These are phyloP conservation scores for Aspergillus ustus DNA, from an alignment of 2,329 filamentous ascomycete genomes.

Conservation along the genomic window DNA sequence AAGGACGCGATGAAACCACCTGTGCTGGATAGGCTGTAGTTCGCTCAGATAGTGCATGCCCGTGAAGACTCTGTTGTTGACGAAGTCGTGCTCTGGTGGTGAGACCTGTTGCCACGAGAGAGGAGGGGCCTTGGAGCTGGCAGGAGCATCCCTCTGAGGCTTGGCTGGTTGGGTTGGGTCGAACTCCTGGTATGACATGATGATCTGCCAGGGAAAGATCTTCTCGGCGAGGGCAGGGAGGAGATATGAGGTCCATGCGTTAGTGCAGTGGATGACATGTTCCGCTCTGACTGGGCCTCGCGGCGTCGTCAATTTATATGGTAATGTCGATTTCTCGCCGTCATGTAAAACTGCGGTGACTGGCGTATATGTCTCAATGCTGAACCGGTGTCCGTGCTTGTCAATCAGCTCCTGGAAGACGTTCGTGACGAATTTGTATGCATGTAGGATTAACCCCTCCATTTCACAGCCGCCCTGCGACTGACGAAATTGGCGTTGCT, in stretches of 20 bases:
- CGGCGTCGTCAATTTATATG: slow-evolving; percentile 50
- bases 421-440: no score
- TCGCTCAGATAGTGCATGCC: no score
- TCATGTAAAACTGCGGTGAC: slow-evolving; percentile 17
- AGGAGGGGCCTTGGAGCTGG: background rate
- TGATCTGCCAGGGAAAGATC: slow-evolving; percentile 38
- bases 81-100: no score
- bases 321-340: background rate
- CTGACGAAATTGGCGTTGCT: no score
- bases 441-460: no score
- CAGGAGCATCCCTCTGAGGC: background rate
- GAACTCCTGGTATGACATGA: slow-evolving; percentile 43
- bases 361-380: slow-evolving; percentile 29
- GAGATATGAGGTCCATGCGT: slow-evolving; percentile 56
- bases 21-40: no score
- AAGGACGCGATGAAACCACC: no score
- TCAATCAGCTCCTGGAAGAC: no score
- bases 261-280: slow-evolving; percentile 61
- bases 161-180: background rate
- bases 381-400: slow-evolving; percentile 4
- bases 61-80: no score
- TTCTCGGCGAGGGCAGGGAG: slow-evolving; percentile 47
- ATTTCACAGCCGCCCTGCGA: no score
- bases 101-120: background rate
- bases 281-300: slow-evolving; percentile 50